Conservation (phyloP, 2,329 filamentous ascomycete species). For the Metarhizium brunneum region DNA sequence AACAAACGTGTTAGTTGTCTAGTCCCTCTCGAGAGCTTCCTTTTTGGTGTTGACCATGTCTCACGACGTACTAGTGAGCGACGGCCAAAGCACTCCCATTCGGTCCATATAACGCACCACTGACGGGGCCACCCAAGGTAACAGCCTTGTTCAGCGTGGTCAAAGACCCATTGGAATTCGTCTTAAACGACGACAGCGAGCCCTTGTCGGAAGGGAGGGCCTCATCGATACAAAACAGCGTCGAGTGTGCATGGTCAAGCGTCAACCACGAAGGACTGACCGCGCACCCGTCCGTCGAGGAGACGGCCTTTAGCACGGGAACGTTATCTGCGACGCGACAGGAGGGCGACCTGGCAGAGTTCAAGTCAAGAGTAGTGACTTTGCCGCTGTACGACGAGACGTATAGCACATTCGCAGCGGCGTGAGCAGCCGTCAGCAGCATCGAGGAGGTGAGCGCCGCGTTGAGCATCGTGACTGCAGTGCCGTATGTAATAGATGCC, state of each 20-base stretch:
- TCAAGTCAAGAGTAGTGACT: slow-evolving; percentile 38
- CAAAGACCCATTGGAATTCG: slow-evolving; percentile 28
- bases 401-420: slow-evolving; percentile 31
- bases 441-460: slow-evolving; percentile 1
- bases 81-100: slow-evolving; percentile 30
- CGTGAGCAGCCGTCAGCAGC: slow-evolving; percentile 13
- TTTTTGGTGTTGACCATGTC: neutral
- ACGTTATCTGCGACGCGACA: neutral
- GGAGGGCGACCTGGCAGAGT: no score
- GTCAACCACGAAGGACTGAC: slow-evolving; percentile 52
- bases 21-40: neutral
- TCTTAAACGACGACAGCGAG: slow-evolving; percentile 33
- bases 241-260: slow-evolving; percentile 36
- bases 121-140: slow-evolving; percentile 34
- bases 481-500: neutral
- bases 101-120: slow-evolving; percentile 32
- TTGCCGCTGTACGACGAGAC: slow-evolving; percentile 39
- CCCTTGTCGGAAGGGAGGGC: slow-evolving; percentile 37
- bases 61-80: slow-evolving; percentile 34
- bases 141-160: slow-evolving; percentile 23
- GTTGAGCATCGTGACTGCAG: slow-evolving; percentile 4
- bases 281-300: slow-evolving; percentile 37
- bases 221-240: slow-evolving; percentile 54
- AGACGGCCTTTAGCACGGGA: slow-evolving; percentile 29
- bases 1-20: neutral